Conservation (phyloP, 2,329 filamentous ascomycete genomes). For the Fusarium sulawesiense region DNA sequence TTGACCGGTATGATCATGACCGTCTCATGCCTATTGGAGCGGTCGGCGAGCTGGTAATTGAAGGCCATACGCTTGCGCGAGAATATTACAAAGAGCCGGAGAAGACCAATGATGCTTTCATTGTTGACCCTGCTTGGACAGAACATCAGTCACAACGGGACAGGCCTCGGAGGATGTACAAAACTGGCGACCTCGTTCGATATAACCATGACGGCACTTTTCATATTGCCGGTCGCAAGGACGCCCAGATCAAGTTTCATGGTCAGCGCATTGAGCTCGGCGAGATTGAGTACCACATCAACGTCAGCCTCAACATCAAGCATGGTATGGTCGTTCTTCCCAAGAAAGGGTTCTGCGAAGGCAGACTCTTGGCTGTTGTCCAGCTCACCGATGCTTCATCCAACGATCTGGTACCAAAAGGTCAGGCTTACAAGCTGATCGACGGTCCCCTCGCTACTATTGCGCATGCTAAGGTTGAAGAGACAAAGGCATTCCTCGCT, state of each 20-base stretch:
- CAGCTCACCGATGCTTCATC: constrained; percentile 14
- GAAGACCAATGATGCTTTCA: constrained; percentile 49
- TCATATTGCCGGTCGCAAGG: constrained; percentile 44
- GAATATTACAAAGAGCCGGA: constrained; percentile 60
- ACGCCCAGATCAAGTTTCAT: constrained; percentile 50
- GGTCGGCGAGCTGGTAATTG: constrained; percentile 53
- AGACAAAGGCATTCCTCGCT: constrained; percentile 28
- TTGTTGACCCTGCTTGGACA: constrained; percentile 35
- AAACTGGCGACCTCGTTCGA: constrained; percentile 41
- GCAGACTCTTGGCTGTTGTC: constrained; percentile 25
- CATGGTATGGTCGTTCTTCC: constrained; percentile 37
- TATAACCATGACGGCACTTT: constrained; percentile 46
- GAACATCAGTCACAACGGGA: not conserved
- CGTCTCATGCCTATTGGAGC: constrained; percentile 47
- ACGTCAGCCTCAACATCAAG: constrained; percentile 34
- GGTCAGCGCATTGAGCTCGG: constrained; percentile 50
- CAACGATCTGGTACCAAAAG: constrained; percentile 17
- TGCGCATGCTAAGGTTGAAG: constrained; percentile 4
- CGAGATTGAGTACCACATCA: constrained; percentile 48
- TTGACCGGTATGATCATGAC: constrained; percentile 43
- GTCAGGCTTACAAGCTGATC: constrained; percentile 26
- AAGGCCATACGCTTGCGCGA: constrained; percentile 56
- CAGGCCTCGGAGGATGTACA: constrained; percentile 25
- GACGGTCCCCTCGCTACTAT: constrained; percentile 4
- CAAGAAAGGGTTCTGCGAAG: constrained; percentile 29